A percentile compares a stretch with the other conserved stretches of the same genome.
These are phyloP conservation scores for Colletotrichum gigasporum DNA, from an alignment of 2,329 filamentous ascomycete genomes.

Conservation along the genomic window DNA sequence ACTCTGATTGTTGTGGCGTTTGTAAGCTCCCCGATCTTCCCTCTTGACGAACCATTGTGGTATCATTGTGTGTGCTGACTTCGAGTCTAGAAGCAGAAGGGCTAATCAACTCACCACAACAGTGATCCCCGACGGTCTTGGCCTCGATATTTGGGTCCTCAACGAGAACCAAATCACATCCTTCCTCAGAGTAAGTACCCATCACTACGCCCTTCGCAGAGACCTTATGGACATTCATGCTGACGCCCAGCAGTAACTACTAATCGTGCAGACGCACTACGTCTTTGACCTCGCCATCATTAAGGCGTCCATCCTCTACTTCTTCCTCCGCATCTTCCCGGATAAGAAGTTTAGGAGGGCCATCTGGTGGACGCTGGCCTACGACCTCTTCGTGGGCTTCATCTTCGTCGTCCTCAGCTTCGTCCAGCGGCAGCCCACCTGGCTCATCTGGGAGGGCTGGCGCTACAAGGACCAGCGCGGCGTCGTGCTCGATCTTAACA, in stretches of 20 bases:
- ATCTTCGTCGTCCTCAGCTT: slow-evolving; percentile 46
- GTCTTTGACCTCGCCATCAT: slow-evolving; percentile 43
- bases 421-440: slow-evolving; percentile 52
- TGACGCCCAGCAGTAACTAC: slow-evolving; percentile 41
- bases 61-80: too few species aligned
- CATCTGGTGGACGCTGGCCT: slow-evolving; percentile 32
- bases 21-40: too few species aligned
- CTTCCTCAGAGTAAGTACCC: not conserved
- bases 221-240: slow-evolving; percentile 39
- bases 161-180: slow-evolving; percentile 2
- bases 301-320: slow-evolving; percentile 46
- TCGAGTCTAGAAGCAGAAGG: not conserved
- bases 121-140: slow-evolving; percentile 50
- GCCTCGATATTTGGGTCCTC: slow-evolving; percentile 59
- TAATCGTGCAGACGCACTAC: slow-evolving; percentile 46
- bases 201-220: not conserved
- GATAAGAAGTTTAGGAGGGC: slow-evolving; percentile 35
- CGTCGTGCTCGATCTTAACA: slow-evolving; percentile 42
- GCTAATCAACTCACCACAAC: not conserved
- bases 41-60: too few species aligned
- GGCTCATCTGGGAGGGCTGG: slow-evolving; percentile 52
- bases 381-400: slow-evolving; percentile 25
- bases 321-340: slow-evolving; percentile 48
- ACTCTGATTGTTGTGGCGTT: not conserved
- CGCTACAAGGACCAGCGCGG: slow-evolving; percentile 39